Evolutionary conservation across 257 asterid genomes (phyloP).

Genomic region (Forsythia suspensa): DNA sequence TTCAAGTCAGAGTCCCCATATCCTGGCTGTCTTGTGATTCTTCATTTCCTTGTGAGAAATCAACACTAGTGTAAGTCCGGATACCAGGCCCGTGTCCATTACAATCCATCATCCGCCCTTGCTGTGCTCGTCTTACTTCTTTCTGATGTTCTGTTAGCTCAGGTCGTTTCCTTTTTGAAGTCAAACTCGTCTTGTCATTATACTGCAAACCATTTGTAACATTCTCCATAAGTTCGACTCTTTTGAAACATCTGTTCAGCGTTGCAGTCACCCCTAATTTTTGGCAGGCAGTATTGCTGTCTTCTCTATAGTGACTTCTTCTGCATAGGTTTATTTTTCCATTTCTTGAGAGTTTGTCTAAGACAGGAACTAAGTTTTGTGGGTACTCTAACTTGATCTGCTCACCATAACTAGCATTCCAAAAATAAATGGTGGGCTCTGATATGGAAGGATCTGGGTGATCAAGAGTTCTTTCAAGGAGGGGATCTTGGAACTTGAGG

Average conservation of each 20-base stretch:
- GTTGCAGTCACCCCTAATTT: constrained; percentile 32
- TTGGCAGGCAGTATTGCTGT: constrained; percentile 20
- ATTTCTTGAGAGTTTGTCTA: constrained; percentile 67
- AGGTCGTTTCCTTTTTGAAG: constrained; percentile 46
- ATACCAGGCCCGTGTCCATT: constrained; percentile 77
- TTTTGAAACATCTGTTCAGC: constrained; percentile 61
- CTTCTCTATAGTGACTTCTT: constrained; percentile 25
- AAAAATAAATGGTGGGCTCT: constrained; percentile 51
- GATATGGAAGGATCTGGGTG: constrained; percentile 64
- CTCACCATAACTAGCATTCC: constrained; percentile 72
- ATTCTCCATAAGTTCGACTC: constrained; percentile 52
- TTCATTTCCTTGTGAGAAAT: constrained; percentile 76
- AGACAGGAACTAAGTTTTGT: constrained; percentile 46
- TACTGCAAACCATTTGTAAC: constrained; percentile 19
- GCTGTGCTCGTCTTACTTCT: constrained; percentile 82
- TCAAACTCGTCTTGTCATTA: constrained; percentile 12
- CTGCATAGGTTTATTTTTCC: constrained; percentile 55
- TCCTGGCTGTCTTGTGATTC: constrained; percentile 75
- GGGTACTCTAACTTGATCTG: constrained; percentile 65
- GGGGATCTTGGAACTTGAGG: constrained; percentile 54
- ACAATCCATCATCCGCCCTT: constrained; percentile 66
- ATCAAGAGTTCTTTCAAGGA: constrained; percentile 64
- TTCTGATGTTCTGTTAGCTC: constrained; percentile 79
- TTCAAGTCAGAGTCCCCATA: constrained; percentile 32
- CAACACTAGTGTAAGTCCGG: constrained; percentile 62